These are phyloP conservation scores for Pascua sp. DNA, from an alignment of 1,284 basidiomycete genomes.

Conservation along the genomic window DNA sequence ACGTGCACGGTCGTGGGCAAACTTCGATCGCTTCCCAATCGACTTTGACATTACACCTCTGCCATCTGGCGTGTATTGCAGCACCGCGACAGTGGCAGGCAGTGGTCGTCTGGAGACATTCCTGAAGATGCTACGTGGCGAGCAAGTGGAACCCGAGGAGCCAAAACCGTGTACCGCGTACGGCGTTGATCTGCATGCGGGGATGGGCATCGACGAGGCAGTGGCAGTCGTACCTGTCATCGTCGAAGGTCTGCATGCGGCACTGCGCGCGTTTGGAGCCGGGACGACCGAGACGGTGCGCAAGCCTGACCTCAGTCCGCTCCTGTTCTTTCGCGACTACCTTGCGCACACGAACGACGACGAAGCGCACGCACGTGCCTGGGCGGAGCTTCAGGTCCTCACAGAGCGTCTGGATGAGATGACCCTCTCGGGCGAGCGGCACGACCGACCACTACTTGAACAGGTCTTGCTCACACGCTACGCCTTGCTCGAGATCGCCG, in stretches of 20 bases:
- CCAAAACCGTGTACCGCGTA: constrained; percentile 8
- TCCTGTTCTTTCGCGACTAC: constrained; percentile 27
- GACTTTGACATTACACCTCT: constrained; percentile 47
- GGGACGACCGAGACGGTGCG: constrained; percentile 3
- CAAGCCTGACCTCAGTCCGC: constrained; percentile 10
- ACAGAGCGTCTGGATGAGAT: constrained; percentile 21
- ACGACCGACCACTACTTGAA: constrained; percentile 11
- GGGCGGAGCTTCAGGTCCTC: constrained; percentile 2
- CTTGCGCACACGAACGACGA: not conserved
- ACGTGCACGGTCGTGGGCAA: constrained; percentile 46
- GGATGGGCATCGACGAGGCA: constrained; percentile 22
- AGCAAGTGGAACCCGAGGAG: not conserved
- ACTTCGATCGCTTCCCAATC: constrained; percentile 44
- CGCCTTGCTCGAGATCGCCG: constrained; percentile 61
- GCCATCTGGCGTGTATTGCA: constrained; percentile 40
- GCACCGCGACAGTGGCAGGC: constrained; percentile 21
- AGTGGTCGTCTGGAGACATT: constrained; percentile 21
- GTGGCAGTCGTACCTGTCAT: constrained; percentile 27
- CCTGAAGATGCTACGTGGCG: constrained; percentile 9
- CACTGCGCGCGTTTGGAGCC: constrained; percentile 13
- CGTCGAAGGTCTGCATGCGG: constrained; percentile 22
- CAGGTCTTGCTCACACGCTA: constrained; percentile 56
- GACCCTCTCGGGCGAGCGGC: constrained; percentile 6
- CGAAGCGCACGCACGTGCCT: not conserved
- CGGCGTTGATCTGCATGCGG: constrained; percentile 21